phyloP scores from a whole-genome alignment of 192 early-diverging fungal genomes.

The Cladochytrium replicatum region DNA sequence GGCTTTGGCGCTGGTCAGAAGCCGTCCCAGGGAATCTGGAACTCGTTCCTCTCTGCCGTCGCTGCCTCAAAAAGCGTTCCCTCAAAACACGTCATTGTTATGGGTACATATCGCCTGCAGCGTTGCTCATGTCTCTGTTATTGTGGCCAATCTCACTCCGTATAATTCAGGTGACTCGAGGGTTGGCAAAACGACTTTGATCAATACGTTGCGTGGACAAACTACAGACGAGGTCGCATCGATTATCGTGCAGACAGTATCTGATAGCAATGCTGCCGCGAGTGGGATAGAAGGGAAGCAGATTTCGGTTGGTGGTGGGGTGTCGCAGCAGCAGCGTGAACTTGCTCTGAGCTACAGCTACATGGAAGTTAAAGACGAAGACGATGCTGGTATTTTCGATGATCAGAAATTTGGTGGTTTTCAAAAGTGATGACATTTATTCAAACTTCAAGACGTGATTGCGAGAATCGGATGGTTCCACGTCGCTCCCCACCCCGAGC shows the following conservation, averaged over 20 bases:
- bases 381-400: constrained; percentile 38
- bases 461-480: constrained; percentile 75
- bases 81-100: constrained; percentile 68
- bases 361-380: constrained; percentile 80
- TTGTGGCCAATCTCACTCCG: not conserved
- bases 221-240: constrained; percentile 40
- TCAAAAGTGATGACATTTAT: not conserved
- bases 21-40: constrained; percentile 80
- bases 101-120: constrained; percentile 38
- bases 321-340: constrained; percentile 44
- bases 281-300: constrained; percentile 28
- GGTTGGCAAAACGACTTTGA: constrained; percentile 75
- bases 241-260: constrained; percentile 30
- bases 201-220: constrained; percentile 39
- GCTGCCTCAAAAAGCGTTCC: constrained; percentile 65
- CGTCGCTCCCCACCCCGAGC: constrained; percentile 59
- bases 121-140: not conserved
- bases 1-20: no score
- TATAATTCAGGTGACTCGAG: constrained; percentile 51
- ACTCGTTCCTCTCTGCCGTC: constrained; percentile 63
- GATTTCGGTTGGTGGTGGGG: constrained; percentile 23
- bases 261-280: constrained; percentile 32
- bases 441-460: constrained; percentile 35
- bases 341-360: constrained; percentile 77
- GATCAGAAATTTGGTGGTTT: not conserved